These are phyloP conservation scores for Paraphoma chrysanthemicola DNA, from an alignment of 2,329 filamentous ascomycete species.

Conservation along the genomic window DNA sequence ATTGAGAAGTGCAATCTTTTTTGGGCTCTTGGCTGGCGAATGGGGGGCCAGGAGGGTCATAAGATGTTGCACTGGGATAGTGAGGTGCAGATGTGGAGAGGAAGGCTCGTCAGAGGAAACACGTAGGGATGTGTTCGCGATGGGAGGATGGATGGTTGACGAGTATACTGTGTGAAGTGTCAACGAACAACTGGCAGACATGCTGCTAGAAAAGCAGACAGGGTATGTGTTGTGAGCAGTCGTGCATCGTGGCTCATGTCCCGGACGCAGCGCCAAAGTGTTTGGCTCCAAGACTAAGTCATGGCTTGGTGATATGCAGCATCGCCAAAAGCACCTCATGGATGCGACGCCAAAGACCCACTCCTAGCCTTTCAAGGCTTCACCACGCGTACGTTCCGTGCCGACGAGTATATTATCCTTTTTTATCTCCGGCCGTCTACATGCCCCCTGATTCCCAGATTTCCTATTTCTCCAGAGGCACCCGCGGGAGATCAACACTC, in stretches of 20 bases:
- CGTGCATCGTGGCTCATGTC: conserved; percentile 3
- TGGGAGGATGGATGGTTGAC: no score
- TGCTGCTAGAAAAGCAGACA: background rate
- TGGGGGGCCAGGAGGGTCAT: conserved; percentile 6
- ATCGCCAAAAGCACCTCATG: conserved; percentile 1
- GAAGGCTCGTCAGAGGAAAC: conserved; percentile 3
- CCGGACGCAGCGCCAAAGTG: background rate
- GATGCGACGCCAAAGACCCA: conserved; percentile 14
- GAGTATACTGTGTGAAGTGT: background rate
- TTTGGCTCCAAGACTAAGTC: background rate
- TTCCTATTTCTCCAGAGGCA: conserved; percentile 1
- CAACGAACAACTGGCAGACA: background rate
- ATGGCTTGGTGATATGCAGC: background rate
- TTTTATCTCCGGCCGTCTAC: conserved; percentile 6
- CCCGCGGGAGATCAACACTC: conserved; percentile 4
- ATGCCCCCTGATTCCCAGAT: conserved; percentile 6
- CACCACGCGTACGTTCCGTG: conserved; percentile 1
- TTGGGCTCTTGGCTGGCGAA: conserved; percentile 11
- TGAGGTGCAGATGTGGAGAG: conserved; percentile 12
- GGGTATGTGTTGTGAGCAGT: background rate
- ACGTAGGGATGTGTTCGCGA: conserved; percentile 9
- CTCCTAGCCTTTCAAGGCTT: background rate
- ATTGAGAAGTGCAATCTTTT: conserved; percentile 1
- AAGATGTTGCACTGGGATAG: conserved; percentile 14
- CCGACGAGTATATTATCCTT: background rate